Conservation (phyloP, 176 grass and related monocot genomes). For the Melocanna baccifera region DNA sequence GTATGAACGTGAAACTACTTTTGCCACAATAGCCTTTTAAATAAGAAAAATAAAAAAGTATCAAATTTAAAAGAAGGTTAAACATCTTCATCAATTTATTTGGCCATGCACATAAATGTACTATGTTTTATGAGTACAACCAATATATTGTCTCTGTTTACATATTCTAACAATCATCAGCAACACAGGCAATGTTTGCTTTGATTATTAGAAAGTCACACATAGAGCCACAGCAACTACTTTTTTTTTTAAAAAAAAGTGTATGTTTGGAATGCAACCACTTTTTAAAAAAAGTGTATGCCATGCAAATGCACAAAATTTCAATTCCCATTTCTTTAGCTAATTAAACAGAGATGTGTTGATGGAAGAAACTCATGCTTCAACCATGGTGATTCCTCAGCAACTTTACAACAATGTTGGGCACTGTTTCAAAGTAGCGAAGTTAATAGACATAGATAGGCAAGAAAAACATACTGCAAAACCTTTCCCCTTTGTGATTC, state of each 20-base stretch:
- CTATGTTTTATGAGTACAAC: constrained; percentile 4
- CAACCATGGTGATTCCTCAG: background rate
- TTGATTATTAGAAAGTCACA: constrained; percentile 9
- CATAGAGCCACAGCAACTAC: background rate
- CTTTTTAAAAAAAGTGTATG: background rate
- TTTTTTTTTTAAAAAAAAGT: background rate
- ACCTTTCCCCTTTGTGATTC: constrained; percentile 90
- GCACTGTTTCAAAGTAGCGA: background rate
- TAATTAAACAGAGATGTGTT: background rate
- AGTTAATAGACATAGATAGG: background rate
- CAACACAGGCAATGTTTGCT: background rate
- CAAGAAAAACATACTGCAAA: constrained; percentile 66
- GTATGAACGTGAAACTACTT: background rate
- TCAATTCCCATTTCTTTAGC: background rate
- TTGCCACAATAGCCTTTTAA: background rate
- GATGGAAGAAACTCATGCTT: background rate
- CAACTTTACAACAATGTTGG: background rate
- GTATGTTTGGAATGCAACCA: background rate
- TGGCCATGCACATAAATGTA: background rate
- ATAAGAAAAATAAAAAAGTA: background rate
- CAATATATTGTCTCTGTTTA: background rate
- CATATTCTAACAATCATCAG: background rate
- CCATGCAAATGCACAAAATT: background rate
- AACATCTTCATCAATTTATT: background rate
- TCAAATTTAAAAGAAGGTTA: constrained; percentile 13